These are phyloP conservation scores for Boletus eberwhitei DNA, from an alignment of 768 basidiomycete species.

Conservation along the genomic window DNA sequence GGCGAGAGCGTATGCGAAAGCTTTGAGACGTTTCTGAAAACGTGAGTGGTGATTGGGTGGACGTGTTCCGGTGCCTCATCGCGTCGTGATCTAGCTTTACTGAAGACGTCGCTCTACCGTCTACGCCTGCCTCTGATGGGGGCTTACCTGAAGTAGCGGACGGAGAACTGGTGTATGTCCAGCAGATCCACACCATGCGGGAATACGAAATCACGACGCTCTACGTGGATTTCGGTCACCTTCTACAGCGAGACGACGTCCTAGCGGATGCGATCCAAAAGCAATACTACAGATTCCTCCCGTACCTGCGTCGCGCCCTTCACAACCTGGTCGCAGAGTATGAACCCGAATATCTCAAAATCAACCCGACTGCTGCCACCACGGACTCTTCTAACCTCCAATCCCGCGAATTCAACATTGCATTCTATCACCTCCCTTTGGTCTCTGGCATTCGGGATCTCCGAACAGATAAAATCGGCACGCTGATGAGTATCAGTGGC, in stretches of 20 bases:
- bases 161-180: constrained; percentile 76
- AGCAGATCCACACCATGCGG: constrained; percentile 93
- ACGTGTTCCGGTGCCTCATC: background rate
- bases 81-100: constrained; percentile 61
- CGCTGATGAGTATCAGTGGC: constrained; percentile 91
- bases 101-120: constrained; percentile 72
- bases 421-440: constrained; percentile 92
- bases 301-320: constrained; percentile 88
- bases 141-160: constrained; percentile 51
- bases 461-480: constrained; percentile 90
- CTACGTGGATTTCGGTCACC: constrained; percentile 92
- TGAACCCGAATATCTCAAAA: constrained; percentile 92
- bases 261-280: constrained; percentile 91
- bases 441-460: constrained; percentile 94
- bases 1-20: constrained; percentile 93
- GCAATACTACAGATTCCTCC: constrained; percentile 96
- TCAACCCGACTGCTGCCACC: constrained; percentile 85
- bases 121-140: constrained; percentile 77
- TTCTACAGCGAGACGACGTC: constrained; percentile 87
- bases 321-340: constrained; percentile 85
- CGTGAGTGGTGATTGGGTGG: constrained; percentile 48
- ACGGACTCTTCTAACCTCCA: constrained; percentile 85
- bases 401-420: constrained; percentile 91
- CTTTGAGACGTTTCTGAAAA: constrained; percentile 88
- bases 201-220: constrained; percentile 93